phyloP scores from a whole-genome alignment of 768 basidiomycete genomes.

The Mycena vitilis region DNA sequence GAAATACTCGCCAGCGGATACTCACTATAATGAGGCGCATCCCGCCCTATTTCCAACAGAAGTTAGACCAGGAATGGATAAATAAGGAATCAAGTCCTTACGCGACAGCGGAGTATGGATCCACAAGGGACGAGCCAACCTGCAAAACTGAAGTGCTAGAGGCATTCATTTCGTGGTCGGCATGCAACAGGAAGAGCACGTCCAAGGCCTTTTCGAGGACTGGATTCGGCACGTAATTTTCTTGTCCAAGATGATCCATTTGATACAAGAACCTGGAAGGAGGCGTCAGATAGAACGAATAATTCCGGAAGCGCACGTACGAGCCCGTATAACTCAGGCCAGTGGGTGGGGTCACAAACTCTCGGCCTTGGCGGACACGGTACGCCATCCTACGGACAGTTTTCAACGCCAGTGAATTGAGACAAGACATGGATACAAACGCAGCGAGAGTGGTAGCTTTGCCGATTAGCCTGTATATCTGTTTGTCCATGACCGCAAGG shows the following conservation, averaged over 20 bases:
- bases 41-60: conserved; percentile 66
- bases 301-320: conserved; percentile 51
- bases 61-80: conserved; percentile 13
- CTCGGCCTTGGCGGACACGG: conserved; percentile 89
- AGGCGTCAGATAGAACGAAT: conserved; percentile 13
- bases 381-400: conserved; percentile 80
- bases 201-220: conserved; percentile 90
- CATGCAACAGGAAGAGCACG: conserved; percentile 87
- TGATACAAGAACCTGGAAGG: conserved; percentile 83
- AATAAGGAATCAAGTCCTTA: conserved; percentile 47
- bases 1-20: conserved; percentile 32
- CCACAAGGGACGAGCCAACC: conserved; percentile 89
- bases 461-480: conserved; percentile 89
- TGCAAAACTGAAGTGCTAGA: conserved; percentile 89
- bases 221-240: conserved; percentile 83
- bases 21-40: conserved; percentile 89
- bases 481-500: conserved; percentile 88
- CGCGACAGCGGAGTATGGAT: conserved; percentile 90
- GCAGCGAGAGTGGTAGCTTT: conserved; percentile 92
- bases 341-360: conserved; percentile 86
- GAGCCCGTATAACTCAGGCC: conserved; percentile 88
- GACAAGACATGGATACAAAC: conserved; percentile 53
- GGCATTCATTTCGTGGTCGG: conserved; percentile 93
- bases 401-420: conserved; percentile 1
- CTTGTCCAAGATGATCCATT: conserved; percentile 84